These are phyloP conservation scores for Ustilago loliicola DNA, from an alignment of 1,284 basidiomycete genomes.

Conservation along the genomic window DNA sequence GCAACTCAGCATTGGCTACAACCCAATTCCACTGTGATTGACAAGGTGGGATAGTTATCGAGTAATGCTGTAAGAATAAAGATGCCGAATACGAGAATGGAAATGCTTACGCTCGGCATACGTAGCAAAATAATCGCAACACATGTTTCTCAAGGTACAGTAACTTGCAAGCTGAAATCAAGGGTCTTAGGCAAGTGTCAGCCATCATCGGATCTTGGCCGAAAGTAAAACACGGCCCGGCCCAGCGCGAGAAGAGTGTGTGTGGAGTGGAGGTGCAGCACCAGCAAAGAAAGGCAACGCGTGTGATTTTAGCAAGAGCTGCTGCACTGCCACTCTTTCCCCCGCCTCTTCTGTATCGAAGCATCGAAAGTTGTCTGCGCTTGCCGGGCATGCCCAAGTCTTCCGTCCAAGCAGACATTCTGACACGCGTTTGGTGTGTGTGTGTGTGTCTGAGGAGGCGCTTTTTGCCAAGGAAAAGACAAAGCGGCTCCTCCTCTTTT, in stretches of 20 bases:
- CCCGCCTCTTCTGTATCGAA: background rate
- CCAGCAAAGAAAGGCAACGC: background rate
- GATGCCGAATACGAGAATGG: background rate
- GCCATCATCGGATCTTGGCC: conserved; percentile 5
- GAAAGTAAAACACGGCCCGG: background rate
- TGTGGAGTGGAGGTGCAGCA: background rate
- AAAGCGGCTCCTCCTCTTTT: too few relatives aligned
- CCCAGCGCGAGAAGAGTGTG: background rate
- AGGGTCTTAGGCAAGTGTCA: conserved; percentile 1
- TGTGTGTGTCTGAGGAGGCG: too few relatives aligned
- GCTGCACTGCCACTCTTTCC: background rate
- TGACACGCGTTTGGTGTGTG: too few relatives aligned
- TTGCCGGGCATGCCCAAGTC: background rate
- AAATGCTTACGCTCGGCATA: conserved; percentile 6
- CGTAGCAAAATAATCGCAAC: background rate
- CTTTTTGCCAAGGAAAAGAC: too few relatives aligned
- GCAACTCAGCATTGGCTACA: background rate
- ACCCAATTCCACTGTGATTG: too few relatives aligned
- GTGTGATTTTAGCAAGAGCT: background rate
- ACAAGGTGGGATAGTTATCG: too few relatives aligned
- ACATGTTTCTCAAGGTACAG: background rate
- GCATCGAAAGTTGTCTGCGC: background rate
- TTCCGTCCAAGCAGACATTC: background rate
- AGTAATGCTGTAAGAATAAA: too few relatives aligned
- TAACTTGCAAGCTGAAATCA: background rate